These are phyloP conservation scores for Rhizomucor pusillus DNA, from an alignment of 371 early-diverging fungal species.

Conservation along the genomic window DNA sequence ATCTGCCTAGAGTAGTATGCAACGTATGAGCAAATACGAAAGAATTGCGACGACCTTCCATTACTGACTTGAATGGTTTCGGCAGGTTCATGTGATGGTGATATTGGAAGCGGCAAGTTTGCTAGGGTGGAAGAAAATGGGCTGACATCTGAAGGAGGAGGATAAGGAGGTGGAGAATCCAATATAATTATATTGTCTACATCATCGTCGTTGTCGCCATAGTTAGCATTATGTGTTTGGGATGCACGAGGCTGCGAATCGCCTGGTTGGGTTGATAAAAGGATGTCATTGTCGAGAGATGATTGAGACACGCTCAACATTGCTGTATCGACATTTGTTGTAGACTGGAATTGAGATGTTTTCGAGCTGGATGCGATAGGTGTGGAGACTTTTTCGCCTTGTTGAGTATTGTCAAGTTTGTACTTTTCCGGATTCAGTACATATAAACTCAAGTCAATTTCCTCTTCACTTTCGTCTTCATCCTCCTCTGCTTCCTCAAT, in stretches of 20 bases:
- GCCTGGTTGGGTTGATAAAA: no score
- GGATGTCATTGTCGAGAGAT: no score
- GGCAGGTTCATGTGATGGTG: no score
- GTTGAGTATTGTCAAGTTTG: neutral
- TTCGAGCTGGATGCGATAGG: neutral
- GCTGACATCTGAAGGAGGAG: no score
- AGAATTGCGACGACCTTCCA: no score
- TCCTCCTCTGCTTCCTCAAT: neutral
- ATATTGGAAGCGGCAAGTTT: neutral
- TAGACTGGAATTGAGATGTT: neutral
- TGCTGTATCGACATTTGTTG: neutral
- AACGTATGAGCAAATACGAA: no score
- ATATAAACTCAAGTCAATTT: conserved; percentile 18
- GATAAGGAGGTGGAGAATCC: no score
- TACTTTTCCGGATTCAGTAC: conserved; percentile 10
- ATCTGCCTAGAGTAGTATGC: no score
- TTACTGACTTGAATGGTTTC: no score
- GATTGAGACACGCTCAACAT: no score
- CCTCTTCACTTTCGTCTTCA: conserved; percentile 6
- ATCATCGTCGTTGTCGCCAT: neutral
- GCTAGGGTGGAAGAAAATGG: conserved; percentile 1
- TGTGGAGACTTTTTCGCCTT: neutral
- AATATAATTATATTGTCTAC: conserved; percentile 1
- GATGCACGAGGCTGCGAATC: no score
- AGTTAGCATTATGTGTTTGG: no score